Percentiles rank a stretch among this genome's conserved stretches.
phyloP scores from a whole-genome alignment of 2,329 filamentous ascomycete genomes.

The Fusarium equiseti region DNA sequence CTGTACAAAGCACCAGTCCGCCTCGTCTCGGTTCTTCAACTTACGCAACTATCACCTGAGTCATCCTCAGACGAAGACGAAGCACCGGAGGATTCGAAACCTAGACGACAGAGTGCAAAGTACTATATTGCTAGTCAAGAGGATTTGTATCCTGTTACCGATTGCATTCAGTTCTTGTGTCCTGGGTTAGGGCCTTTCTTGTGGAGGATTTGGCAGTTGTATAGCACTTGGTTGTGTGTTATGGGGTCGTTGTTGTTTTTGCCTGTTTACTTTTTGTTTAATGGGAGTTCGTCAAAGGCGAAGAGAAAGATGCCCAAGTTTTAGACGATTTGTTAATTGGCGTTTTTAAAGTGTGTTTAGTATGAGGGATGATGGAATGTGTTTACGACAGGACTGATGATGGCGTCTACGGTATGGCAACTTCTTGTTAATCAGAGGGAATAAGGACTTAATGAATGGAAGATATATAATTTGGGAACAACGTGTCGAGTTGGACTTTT shows the following conservation, averaged over 20 bases:
- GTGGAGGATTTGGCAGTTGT: slow-evolving; percentile 69
- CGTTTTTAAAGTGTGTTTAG: too few species aligned
- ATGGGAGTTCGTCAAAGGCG: slow-evolving; percentile 32
- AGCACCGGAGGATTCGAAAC: slow-evolving; percentile 27
- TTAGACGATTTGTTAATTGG: too few species aligned
- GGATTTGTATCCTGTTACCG: slow-evolving; percentile 82
- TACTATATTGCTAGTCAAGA: slow-evolving; percentile 84
- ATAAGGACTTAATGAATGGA: background rate
- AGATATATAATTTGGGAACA: accelerated
- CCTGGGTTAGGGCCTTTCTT: slow-evolving; percentile 70
- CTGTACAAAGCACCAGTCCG: slow-evolving; percentile 77
- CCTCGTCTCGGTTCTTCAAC: slow-evolving; percentile 75
- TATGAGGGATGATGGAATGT: background rate
- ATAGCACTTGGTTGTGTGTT: slow-evolving; percentile 74
- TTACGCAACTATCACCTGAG: slow-evolving; percentile 60
- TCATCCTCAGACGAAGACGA: slow-evolving; percentile 39
- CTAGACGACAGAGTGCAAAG: slow-evolving; percentile 40
- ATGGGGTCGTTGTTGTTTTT: slow-evolving; percentile 63
- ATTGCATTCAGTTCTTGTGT: slow-evolving; percentile 79
- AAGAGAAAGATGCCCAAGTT: slow-evolving; percentile 29
- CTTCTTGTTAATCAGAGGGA: accelerated
- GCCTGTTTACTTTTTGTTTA: slow-evolving; percentile 53
- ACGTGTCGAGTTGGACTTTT: accelerated
- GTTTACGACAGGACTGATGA: slow-evolving; percentile 27
- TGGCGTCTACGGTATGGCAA: background rate